A percentile compares a stretch with the other conserved stretches of the same genome.
phyloP scores from a whole-genome alignment of 768 basidiomycete genomes.

The Brasilioporus rufonigricans region DNA sequence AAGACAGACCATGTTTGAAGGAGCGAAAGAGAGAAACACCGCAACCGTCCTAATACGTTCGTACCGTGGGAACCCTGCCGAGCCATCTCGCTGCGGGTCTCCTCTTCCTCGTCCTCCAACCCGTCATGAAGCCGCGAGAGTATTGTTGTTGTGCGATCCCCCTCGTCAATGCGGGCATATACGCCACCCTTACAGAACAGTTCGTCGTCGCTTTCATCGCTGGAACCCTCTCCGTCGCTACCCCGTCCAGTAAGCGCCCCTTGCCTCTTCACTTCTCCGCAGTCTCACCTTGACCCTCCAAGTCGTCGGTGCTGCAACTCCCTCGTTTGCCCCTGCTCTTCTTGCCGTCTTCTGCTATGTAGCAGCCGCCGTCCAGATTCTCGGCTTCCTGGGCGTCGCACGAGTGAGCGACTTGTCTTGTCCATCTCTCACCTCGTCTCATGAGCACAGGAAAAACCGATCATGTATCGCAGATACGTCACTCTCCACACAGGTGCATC shows the following conservation, averaged over 20 bases:
- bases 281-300: conserved; percentile 28
- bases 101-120: neutral
- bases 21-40: conserved; percentile 20
- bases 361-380: conserved; percentile 69
- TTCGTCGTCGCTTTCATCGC: conserved; percentile 61
- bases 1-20: conserved; percentile 31
- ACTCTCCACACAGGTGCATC: conserved; percentile 59
- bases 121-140: conserved; percentile 68
- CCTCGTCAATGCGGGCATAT: conserved; percentile 87
- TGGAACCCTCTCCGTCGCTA: conserved; percentile 72
- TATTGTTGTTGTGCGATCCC: conserved; percentile 96
- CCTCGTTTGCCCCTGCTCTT: conserved; percentile 69
- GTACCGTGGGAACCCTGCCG: conserved; percentile 19
- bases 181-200: conserved; percentile 76
- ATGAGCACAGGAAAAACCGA: conserved; percentile 59
- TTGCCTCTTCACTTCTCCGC: neutral
- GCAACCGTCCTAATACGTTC: conserved; percentile 15
- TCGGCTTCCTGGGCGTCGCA: conserved; percentile 86
- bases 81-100: neutral
- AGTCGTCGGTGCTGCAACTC: conserved; percentile 86
- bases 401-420: conserved; percentile 42
- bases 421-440: neutral
- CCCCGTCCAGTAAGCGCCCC: conserved; percentile 66
- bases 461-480: conserved; percentile 64
- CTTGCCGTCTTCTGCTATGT: conserved; percentile 76